A percentile compares a stretch with the other conserved stretches of the same genome.
phyloP scores from a whole-genome alignment of 2,329 filamentous ascomycete species.

The Aureobasidium sp. region DNA sequence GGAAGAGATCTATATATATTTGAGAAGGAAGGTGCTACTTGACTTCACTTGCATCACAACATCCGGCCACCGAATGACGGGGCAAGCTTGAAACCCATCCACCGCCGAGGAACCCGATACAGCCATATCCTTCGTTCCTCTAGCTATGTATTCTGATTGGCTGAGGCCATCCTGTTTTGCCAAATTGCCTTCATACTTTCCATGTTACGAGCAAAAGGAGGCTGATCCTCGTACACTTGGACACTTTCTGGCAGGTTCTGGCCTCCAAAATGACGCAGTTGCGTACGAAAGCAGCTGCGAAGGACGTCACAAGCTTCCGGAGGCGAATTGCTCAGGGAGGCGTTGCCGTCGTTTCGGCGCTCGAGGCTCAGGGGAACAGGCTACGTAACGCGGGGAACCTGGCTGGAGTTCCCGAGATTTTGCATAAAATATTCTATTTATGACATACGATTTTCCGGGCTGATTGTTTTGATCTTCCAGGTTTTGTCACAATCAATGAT shows the following conservation, averaged over 20 bases:
- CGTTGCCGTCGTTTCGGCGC: not conserved
- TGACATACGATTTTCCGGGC: not conserved
- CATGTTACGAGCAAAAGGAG: constrained; percentile 10
- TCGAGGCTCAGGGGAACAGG: not conserved
- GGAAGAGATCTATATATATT: not conserved
- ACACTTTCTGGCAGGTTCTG: not conserved
- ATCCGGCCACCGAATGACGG: not conserved
- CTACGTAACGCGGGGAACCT: not conserved
- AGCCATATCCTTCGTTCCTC: not conserved
- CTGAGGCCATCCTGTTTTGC: not conserved
- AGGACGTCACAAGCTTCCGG: not conserved
- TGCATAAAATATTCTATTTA: constrained; percentile 2
- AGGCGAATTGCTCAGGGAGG: constrained; percentile 2
- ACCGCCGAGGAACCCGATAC: not conserved
- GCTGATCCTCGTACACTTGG: not conserved
- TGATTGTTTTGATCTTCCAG: constrained; percentile 1
- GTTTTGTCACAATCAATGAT: not conserved
- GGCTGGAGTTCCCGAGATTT: not conserved
- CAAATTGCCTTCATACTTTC: constrained; percentile 7
- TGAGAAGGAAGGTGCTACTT: not conserved
- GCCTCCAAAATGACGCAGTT: not conserved
- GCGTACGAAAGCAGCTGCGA: not conserved
- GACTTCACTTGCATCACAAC: constrained; percentile 3
- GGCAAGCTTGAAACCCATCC: not conserved
- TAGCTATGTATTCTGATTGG: constrained; percentile 1